Evolutionary conservation across 257 asterid genomes (phyloP).

Genomic region (Solanum commersonii): DNA sequence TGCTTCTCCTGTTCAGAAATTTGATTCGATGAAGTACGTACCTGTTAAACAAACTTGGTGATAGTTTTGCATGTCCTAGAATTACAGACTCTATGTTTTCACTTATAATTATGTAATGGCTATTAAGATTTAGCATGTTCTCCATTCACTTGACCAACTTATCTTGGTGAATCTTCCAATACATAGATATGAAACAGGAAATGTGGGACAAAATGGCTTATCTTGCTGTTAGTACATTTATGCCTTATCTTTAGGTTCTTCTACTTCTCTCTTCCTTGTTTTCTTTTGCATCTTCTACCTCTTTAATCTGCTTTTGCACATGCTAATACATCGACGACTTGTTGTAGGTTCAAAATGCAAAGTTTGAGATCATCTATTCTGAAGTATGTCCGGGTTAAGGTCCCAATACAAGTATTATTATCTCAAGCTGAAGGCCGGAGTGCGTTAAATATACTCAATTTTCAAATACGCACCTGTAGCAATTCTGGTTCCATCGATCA

Average conservation of each 20-base stretch:
- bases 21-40: not conserved
- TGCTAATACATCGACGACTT: not conserved
- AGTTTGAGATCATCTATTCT: constrained; percentile 29
- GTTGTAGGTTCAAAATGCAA: constrained; percentile 15
- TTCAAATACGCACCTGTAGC: constrained; percentile 24
- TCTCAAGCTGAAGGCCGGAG: constrained; percentile 4
- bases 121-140: not conserved
- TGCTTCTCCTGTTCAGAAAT: not conserved
- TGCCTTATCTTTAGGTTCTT: not conserved
- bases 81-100: not conserved
- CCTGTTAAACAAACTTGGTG: not conserved
- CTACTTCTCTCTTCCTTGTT: not conserved
- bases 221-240: not conserved
- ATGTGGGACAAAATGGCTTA: not conserved
- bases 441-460: constrained; percentile 10
- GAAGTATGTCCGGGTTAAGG: constrained; percentile 34
- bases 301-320: not conserved
- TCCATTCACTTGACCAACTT: not conserved
- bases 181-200: not conserved
- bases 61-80: not conserved
- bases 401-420: constrained; percentile 14
- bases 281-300: not conserved
- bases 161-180: not conserved
- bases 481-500: constrained; percentile 11
- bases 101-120: not conserved